Base-by-base conservation (phyloP, 306 rosid species). In the Spatholobus suberectus region DNA sequence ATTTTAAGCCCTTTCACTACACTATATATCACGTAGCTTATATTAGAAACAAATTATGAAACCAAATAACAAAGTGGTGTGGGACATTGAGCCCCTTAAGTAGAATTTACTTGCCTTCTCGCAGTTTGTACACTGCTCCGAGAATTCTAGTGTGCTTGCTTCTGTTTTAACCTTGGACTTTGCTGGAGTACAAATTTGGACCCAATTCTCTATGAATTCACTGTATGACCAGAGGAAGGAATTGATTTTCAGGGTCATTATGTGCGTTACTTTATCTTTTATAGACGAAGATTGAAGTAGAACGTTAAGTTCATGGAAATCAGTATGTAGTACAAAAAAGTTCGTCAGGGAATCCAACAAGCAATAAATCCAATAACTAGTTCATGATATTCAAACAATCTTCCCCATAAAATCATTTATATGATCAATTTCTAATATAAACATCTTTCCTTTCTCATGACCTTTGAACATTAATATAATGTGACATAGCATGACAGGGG, bases 191-290 rank as follows among this genome's bases (percentile, higher is more conserved):
- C 95, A 89, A 21, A 94, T 94, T 87, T 92, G 84, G 69, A 94
- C 98, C 98, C 97, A 94, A 2, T 84, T 63, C 86, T 94, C 97
- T 27, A 94, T 92, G 87, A 94, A 94, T 1, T 94, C 95, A 77
- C 97, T 92, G 92, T 35, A 81, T 55, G 7, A 70, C 14, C 24
- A 72, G 3, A 52, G 14, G 29, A 41, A 78, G 24, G 0, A 41
- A 27, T 4, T 38, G 46, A 66, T 35, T 44, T 26, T 5, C 41
- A 51, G 2, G 10, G 57, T 54, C 54, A 55, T 44, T 37, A 14
- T 38, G 18, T 1, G 6, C 12, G 32, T 46, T 63, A 7, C 6
- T 18, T 44, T 44, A n/a, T 61, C n/a, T 37, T 18, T 4, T 27
- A 8, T 55, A 20, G 29, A 55, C 5, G 12, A 21, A 13, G 62